A percentile compares a stretch with the other conserved stretches of the same genome.
Conservation (phyloP, 495 filamentous ascomycete species). For the Entonaema liquescens region DNA sequence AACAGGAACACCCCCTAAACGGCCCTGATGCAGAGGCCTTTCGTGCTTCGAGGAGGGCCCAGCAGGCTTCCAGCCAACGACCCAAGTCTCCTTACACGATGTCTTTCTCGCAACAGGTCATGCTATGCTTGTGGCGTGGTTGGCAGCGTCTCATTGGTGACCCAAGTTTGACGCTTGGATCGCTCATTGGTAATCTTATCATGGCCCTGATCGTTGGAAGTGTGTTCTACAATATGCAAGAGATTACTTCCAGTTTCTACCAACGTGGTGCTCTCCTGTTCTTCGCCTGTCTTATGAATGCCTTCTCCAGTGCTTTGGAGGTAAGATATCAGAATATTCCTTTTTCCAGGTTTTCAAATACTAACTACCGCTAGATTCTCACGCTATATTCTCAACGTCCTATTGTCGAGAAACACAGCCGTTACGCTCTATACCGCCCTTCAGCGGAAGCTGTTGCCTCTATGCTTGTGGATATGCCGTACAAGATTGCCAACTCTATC, state of each 20-base stretch:
- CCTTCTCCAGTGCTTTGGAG: constrained; percentile 80
- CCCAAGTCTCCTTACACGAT: constrained; percentile 79
- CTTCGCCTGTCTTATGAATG: constrained; percentile 88
- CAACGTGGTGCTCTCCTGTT: constrained; percentile 83
- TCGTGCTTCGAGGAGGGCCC: constrained; percentile 68
- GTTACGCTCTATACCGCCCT: constrained; percentile 93
- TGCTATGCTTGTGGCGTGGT: constrained; percentile 78
- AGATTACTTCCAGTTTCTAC: constrained; percentile 75
- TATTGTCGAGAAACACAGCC: constrained; percentile 90
- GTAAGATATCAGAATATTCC: constrained; percentile 46
- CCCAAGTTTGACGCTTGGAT: constrained; percentile 71
- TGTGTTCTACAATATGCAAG: constrained; percentile 79
- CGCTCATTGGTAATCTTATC: constrained; percentile 75
- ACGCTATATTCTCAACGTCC: constrained; percentile 86
- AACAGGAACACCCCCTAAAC: constrained; percentile 67
- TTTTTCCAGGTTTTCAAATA: background rate
- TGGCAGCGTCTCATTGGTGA: constrained; percentile 76
- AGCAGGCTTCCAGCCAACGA: constrained; percentile 71
- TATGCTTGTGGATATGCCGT: constrained; percentile 84
- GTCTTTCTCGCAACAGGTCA: constrained; percentile 73
- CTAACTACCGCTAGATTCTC: constrained; percentile 62
- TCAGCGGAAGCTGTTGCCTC: constrained; percentile 86
- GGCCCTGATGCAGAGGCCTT: constrained; percentile 73
- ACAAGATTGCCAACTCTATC: constrained; percentile 61
- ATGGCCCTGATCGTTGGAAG: constrained; percentile 82